phyloP scores from a whole-genome alignment of 2,329 filamentous ascomycete genomes.

The Neofusicoccum sp. region DNA sequence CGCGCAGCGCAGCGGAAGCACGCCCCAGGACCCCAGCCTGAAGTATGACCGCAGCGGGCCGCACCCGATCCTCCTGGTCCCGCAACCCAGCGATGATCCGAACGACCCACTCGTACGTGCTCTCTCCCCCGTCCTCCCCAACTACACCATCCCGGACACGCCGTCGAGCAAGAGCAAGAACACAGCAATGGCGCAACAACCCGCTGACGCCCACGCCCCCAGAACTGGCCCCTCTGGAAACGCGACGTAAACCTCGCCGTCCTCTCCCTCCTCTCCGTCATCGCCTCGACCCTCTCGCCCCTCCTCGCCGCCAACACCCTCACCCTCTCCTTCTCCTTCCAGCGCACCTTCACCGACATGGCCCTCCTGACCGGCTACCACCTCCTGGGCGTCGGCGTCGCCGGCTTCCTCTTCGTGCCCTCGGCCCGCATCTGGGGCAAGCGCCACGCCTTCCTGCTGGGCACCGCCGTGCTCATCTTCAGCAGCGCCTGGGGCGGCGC shows the following conservation, averaged over 20 bases:
- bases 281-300: constrained; percentile 80
- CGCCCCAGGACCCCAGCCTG: constrained; percentile 46
- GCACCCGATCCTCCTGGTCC: constrained; percentile 69
- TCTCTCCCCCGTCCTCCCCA: not conserved
- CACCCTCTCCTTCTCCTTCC: constrained; percentile 67
- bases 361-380: constrained; percentile 86
- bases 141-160: not conserved
- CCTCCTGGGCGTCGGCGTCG: constrained; percentile 76
- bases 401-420: constrained; percentile 82
- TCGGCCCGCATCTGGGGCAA: constrained; percentile 90
- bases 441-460: constrained; percentile 79
- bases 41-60: constrained; percentile 71
- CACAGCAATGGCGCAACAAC: not conserved
- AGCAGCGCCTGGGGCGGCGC: constrained; percentile 78
- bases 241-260: constrained; percentile 77
- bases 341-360: constrained; percentile 66
- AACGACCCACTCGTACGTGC: constrained; percentile 73
- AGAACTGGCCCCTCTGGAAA: constrained; percentile 84
- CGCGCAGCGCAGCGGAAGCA: constrained; percentile 28
- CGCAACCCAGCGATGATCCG: constrained; percentile 86
- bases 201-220: constrained; percentile 12
- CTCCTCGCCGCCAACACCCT: constrained; percentile 87
- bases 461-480: constrained; percentile 68
- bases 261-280: constrained; percentile 76
- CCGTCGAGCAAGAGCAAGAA: constrained; percentile 22